Evolutionary conservation across 1,284 basidiomycete genomes (phyloP), one percentile per base, ranked within the genome.

Genomic region (Ceratobasidium sp.): DNA sequence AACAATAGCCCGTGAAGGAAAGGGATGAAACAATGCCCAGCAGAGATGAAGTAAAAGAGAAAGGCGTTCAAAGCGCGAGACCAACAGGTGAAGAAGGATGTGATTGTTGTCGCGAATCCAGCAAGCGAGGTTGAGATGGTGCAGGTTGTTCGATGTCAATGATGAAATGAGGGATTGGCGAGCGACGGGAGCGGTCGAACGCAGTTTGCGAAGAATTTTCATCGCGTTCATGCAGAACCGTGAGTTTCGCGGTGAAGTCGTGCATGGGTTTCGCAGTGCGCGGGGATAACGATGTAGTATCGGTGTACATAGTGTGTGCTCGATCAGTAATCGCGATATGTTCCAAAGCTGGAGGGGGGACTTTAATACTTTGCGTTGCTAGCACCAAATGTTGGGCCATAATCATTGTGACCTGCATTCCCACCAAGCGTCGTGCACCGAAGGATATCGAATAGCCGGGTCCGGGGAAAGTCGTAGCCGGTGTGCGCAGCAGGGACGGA

Each of bases 311-410:
- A 38, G 58, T 64, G 40, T 43, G 58, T 15, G 34, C 31, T 31
- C 47, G 58, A 64, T 64, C 58, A 52, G 58, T 64, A 29, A 64
- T 64, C 12, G 32, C 47, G 58, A 64, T 64, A 20, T 49, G 58
- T 52, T 64, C 58, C 25, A 64, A 35, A 50, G 32, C 58, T 47
- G 58, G 58, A 50, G 47, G 58, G 45, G 58, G 58, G 40, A 64
- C 22, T 52, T 45, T 47, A 50, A 64, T 64, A 52, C 58, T 64
- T 64, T 64, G 58, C 20, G 58, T 64, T 50, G 58, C 58, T 40
- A 64, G 40, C 31, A 64, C 58, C 47, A 64, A 38, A 17, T 40
- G 58, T 47, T 64, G 58, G 3, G 58, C 58, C 58, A 64, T 64
- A 34, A 64, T 64, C 58, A 64, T 64, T 22, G 58, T 64, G 15